Evolutionary conservation across 164 flowering plant genomes (phyloP), one percentile per base, ranked within the genome.

Genomic region (Magnolia sinica): DNA sequence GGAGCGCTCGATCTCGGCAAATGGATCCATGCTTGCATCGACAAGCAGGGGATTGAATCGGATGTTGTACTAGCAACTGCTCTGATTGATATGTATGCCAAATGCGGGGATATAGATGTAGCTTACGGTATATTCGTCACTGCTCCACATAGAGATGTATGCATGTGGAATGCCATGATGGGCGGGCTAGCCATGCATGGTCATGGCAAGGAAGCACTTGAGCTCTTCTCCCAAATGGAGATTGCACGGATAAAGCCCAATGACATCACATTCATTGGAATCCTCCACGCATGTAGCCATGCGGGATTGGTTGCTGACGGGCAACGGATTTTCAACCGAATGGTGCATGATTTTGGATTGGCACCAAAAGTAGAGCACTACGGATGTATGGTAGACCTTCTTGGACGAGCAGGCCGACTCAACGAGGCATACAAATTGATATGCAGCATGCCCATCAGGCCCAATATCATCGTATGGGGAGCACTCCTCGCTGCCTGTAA

Each of bases 351-450:
- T 58, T 83, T 73, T 71, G 81, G 81, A 31, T 63, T 87, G 83
- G 81, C 63, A 10, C 90, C 88, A 9, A 82, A 81, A 59, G 80
- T 90, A 51, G 89, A 87, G 83, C 93, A 88, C 74, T 88, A 87
- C 64, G 93, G 91, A 51, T 90, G 93, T 68, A 82, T 88, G 86
- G 91, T 88, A 49, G 90, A 90, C 84, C 86, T 88, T 74, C 84
- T 90, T 8, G 91, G 90, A 29, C 86, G 90, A 80, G 90, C 90
- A 18, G 91, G 93, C 75, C 77, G 69, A 65, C 84, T 90, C 23
- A 77, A 82, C 20, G 86, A 86, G 75, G 91, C 91, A 14, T 71
- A 78, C 61, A 69, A 86, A 45, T 70, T 85, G 64, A 86, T 90
- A 45, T 71, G 82, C 31, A 76, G 69, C 76, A 88, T 90, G 89